Percentiles rank a stretch among this genome's conserved stretches.
phyloP scores from a whole-genome alignment of 352 stramenopile genomes.

The Globisporangium splendens region DNA sequence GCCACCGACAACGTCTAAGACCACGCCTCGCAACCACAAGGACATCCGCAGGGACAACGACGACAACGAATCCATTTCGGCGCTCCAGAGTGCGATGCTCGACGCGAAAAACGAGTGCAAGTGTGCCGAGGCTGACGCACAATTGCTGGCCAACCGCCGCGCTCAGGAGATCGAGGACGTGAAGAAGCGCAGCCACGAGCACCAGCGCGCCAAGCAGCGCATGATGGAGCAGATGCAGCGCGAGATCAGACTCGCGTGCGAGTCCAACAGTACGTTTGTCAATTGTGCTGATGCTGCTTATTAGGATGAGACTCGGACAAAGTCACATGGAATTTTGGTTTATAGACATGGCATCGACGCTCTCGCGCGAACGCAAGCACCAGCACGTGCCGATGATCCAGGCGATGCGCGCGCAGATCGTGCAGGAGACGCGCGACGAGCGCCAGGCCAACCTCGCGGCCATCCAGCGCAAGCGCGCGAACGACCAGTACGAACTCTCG shows the following conservation, averaged over 20 bases:
- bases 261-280: constrained; percentile 46
- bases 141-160: constrained; percentile 55
- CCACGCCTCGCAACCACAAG: constrained; percentile 5
- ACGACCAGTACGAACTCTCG: constrained; percentile 30
- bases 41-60: neutral
- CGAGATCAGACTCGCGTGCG: constrained; percentile 46
- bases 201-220: constrained; percentile 46
- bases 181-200: constrained; percentile 57
- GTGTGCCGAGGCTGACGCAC: constrained; percentile 45
- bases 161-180: constrained; percentile 53
- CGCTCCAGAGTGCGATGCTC: constrained; percentile 55
- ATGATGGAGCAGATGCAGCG: constrained; percentile 45
- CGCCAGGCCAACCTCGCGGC: constrained; percentile 34
- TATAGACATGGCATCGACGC: constrained; percentile 23
- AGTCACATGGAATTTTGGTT: neutral
- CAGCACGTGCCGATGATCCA: constrained; percentile 37
- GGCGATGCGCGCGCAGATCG: constrained; percentile 42
- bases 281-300: neutral
- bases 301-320: neutral
- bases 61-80: constrained; percentile 25
- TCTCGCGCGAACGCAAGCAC: constrained; percentile 36
- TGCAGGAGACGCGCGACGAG: constrained; percentile 49
- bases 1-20: neutral
- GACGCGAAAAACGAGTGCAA: constrained; percentile 61
- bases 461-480: constrained; percentile 41